Base-by-base conservation (phyloP, 108 stramenopile genomes). In the Skeletonema potamos region DNA sequence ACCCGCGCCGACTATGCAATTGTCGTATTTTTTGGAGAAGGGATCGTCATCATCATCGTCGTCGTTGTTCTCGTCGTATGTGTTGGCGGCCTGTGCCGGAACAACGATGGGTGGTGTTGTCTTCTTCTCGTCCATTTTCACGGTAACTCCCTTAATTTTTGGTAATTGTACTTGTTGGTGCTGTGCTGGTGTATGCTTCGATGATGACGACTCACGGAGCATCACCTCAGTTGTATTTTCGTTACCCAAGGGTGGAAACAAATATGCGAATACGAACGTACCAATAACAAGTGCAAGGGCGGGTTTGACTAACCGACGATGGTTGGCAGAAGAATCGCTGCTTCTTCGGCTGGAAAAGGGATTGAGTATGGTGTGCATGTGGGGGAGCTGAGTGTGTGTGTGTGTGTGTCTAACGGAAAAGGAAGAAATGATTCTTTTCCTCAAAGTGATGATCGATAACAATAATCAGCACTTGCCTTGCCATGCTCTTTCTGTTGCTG, bases 1-100 rank as follows among this genome's bases (percentile, higher is more conserved):
- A 7, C 93, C 93, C 6, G 90, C 89, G 32, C 93, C 93, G 33
- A 89, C 78, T 11, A 90, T 86, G 66, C 87, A 86, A 13, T 90
- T 72, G 71, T 92, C 93, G 70, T 89, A 90, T 32, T 77, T 36
- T 28, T 82, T 70, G 17, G 54, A 57, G 28, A 67, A 43, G 68
- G 68, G 61, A 28, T 64, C 64, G 24, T 64, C 63, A 11, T 48
- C 44, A 2, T 46, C 18, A 3, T 46, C 18, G 34, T 34, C 34
- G 34, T 34, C 7, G 34, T 7, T 7, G 34, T 34, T n/a, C n/a
- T n/a, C n/a, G n/a, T n/a, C n/a, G n/a, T n/a, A n/a, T n/a, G n/a
- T n/a, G n/a, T n/a, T n/a, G n/a, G n/a, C n/a, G n/a, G n/a, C n/a
- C n/a, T n/a, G n/a, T n/a, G n/a, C n/a, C n/a, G n/a, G n/a, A n/a